Evolutionary conservation across 805 yeast species (phyloP).

Genomic region (Kluyveromyces nonfermentans): DNA sequence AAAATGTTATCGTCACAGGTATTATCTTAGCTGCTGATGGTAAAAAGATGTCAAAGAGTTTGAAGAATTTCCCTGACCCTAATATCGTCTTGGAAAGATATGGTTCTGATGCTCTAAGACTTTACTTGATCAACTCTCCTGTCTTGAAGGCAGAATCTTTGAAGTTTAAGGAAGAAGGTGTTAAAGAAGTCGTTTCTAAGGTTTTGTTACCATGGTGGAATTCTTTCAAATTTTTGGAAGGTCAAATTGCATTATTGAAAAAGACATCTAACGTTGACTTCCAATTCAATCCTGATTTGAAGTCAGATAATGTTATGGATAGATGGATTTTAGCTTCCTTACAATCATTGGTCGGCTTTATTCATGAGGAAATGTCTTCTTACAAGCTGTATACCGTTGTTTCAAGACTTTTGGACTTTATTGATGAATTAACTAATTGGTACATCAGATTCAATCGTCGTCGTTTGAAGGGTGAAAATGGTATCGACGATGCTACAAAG

Average conservation of each 20-base stretch:
- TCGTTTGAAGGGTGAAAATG: conserved; percentile 93
- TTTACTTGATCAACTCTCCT: conserved; percentile 94
- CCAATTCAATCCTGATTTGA: conserved; percentile 54
- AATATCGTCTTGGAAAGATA: conserved; percentile 66
- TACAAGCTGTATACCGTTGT: conserved; percentile 94
- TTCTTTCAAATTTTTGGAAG: conserved; percentile 92
- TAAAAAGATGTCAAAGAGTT: conserved; percentile 97
- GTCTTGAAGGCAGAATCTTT: conserved; percentile 93
- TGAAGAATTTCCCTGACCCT: conserved; percentile 98
- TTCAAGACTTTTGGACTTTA: conserved; percentile 77
- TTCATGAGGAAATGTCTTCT: conserved; percentile 81
- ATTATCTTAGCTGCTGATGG: conserved; percentile 97
- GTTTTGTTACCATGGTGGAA: conserved; percentile 98
- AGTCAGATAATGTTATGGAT: conserved; percentile 89
- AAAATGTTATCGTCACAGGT: conserved; percentile 93
- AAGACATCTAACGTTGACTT: conserved; percentile 66
- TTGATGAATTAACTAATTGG: conserved; percentile 97
- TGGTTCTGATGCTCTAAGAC: conserved; percentile 97
- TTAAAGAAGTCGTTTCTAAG: conserved; percentile 91
- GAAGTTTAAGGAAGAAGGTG: conserved; percentile 98
- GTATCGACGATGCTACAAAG: conserved; percentile 69
- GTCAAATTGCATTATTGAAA: conserved; percentile 76
- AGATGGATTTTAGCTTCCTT: conserved; percentile 94
- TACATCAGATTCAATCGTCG: conserved; percentile 96
- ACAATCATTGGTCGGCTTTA: conserved; percentile 79